phyloP scores from a whole-genome alignment of 768 basidiomycete species.

The Termitomyces bulborhizus region DNA sequence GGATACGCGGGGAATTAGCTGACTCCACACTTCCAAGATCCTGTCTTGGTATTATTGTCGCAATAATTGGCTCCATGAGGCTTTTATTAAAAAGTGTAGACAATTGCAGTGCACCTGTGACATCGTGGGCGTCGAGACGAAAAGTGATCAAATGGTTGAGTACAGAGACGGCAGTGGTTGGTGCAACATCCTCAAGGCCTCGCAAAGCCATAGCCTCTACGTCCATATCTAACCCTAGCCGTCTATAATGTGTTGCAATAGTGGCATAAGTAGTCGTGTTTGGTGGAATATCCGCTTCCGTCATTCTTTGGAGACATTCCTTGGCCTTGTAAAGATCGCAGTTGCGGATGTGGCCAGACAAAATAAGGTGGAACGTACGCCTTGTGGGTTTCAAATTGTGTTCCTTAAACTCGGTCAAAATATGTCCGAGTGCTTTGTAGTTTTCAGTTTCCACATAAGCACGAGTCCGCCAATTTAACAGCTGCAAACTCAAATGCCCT shows the following conservation, averaged over 20 bases:
- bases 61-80: constrained; percentile 18
- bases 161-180: constrained; percentile 39
- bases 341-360: constrained; percentile 66
- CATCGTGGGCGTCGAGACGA: constrained; percentile 49
- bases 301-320: constrained; percentile 50
- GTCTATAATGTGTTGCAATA: constrained; percentile 52
- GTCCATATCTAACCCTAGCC: constrained; percentile 49
- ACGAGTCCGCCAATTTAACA: constrained; percentile 68
- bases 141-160: constrained; percentile 67
- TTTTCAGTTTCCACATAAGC: constrained; percentile 51
- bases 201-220: constrained; percentile 49
- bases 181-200: constrained; percentile 35
- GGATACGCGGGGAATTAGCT: constrained; percentile 2
- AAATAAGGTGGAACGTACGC: constrained; percentile 63
- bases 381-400: constrained; percentile 43
- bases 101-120: constrained; percentile 37
- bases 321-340: constrained; percentile 53
- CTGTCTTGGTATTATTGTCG: constrained; percentile 10
- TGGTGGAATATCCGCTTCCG: constrained; percentile 43
- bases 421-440: constrained; percentile 37
- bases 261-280: constrained; percentile 55
- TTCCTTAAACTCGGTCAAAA: constrained; percentile 45
- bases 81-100: constrained; percentile 40
- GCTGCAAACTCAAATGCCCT: constrained; percentile 41
- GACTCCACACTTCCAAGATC: neutral